These are phyloP conservation scores for Dendryphion nanum DNA, from an alignment of 2,329 filamentous ascomycete species.

Conservation along the genomic window DNA sequence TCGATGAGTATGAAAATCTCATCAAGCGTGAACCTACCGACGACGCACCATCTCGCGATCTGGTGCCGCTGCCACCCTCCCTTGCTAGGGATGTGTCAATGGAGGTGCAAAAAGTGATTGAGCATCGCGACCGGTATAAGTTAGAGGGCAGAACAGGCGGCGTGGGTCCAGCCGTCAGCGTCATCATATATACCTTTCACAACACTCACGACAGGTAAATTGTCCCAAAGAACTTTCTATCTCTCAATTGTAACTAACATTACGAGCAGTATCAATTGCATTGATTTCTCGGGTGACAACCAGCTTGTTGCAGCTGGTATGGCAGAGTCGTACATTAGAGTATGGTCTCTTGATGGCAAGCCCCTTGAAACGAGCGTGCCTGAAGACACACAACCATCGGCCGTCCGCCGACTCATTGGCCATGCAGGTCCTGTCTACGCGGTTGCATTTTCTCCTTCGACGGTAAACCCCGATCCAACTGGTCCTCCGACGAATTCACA, in stretches of 20 bases:
- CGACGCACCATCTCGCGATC: slow-evolving; percentile 74
- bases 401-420: slow-evolving; percentile 75
- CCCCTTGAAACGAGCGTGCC: slow-evolving; percentile 66
- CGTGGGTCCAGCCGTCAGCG: slow-evolving; percentile 76
- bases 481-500: slow-evolving; percentile 62
- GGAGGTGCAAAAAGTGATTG: slow-evolving; percentile 90
- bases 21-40: slow-evolving; percentile 87
- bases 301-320: slow-evolving; percentile 85
- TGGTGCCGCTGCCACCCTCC: slow-evolving; percentile 84
- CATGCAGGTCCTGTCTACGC: slow-evolving; percentile 88
- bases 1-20: slow-evolving; percentile 85
- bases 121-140: slow-evolving; percentile 87
- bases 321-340: slow-evolving; percentile 89
- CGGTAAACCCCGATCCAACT: slow-evolving; percentile 46
- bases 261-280: slow-evolving; percentile 63
- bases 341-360: slow-evolving; percentile 88
- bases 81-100: slow-evolving; percentile 86
- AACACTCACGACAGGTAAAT: slow-evolving; percentile 82
- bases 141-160: slow-evolving; percentile 84
- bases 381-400: slow-evolving; percentile 59
- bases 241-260: slow-evolving; percentile 48
- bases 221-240: neutral
- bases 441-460: slow-evolving; percentile 81
- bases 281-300: slow-evolving; percentile 93
- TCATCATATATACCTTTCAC: slow-evolving; percentile 98